A percentile compares a stretch with the other conserved stretches of the same genome.
Conservation (phyloP, 306 rosid species). For the Cicer cuneatum region DNA sequence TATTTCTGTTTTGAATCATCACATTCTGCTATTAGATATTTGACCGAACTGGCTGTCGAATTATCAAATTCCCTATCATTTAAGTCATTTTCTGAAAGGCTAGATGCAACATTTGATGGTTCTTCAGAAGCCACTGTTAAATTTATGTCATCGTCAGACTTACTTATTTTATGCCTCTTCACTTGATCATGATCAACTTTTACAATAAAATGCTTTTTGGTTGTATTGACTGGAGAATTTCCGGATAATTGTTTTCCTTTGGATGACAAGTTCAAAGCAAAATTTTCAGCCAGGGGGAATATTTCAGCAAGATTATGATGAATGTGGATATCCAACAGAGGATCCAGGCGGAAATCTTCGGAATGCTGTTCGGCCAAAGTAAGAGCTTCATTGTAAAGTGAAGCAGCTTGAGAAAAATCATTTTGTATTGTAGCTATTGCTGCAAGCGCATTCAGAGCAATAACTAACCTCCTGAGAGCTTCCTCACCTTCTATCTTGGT, state of each 20-base stretch:
- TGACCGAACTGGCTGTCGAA: constrained; percentile 51
- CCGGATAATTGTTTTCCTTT: constrained; percentile 48
- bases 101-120: constrained; percentile 40
- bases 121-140: constrained; percentile 50
- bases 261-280: constrained; percentile 45
- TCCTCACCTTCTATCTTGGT: constrained; percentile 96
- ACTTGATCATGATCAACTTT: constrained; percentile 53
- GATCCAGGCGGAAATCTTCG: constrained; percentile 92
- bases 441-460: constrained; percentile 91
- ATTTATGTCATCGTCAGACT: constrained; percentile 45
- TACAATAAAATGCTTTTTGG: constrained; percentile 51
- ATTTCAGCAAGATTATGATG: constrained; percentile 90
- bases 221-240: constrained; percentile 43
- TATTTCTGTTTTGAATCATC: constrained; percentile 72
- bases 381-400: constrained; percentile 80
- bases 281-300: constrained; percentile 59
- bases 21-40: constrained; percentile 59
- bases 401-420: constrained; percentile 71
- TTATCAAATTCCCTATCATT: constrained; percentile 47
- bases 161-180: constrained; percentile 73
- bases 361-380: constrained; percentile 73
- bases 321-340: constrained; percentile 82
- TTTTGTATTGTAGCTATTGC: constrained; percentile 72
- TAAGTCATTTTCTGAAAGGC: constrained; percentile 46
- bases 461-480: constrained; percentile 81